Evolutionary conservation across 1,284 basidiomycete genomes (phyloP), one percentile per base, ranked within the genome.

Genomic region (Tylopilus orsonianus): DNA sequence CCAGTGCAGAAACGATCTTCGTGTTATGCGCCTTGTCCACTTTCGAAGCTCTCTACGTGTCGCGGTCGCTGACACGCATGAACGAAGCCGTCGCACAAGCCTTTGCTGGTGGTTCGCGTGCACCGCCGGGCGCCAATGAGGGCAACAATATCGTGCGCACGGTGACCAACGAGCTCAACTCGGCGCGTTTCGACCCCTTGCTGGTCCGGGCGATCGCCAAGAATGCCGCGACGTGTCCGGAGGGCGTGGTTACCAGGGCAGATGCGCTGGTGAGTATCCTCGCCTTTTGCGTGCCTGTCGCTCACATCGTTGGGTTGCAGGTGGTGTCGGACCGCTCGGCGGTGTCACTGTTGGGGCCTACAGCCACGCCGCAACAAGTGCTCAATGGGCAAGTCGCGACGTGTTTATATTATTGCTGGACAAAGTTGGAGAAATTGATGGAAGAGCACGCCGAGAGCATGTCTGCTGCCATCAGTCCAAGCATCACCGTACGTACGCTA

Each of bases 1-100:
- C 93, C 69, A 92, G 93, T 60, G 88, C 93, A 24, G 96, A 98
- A 70, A 93, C 95, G 1, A 78, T 97, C 30, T 74, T 97, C 16
- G 77, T 94, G 27, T 76, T 98, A 2, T 87, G 90, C 5, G 84
- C 93, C 0, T 75, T 97, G 29, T 83, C 84, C 5, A 80, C 78
- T 5, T 87, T 97, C 55, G 95, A 98, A 64, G 75, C 83, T 0
- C 75, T 87, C 10, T 97, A 96, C 66, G 78, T 98, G 2, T 82
- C 90, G 1, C 84, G 88, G n/a, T 90, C 87, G 0, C 82, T 87
- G 0, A 84, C 80, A 41, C 81, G 90, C 47, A 78, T 97, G 57
- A 90, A 85, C 54, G 93, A 96, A 59, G 75, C 78, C 2, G 80
- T 93, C 30, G 80, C 80, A 1, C 81, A 87, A 46, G 84, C 89